These are phyloP conservation scores for Calonectria crousiana DNA, from an alignment of 2,329 filamentous ascomycete species.

Conservation along the genomic window DNA sequence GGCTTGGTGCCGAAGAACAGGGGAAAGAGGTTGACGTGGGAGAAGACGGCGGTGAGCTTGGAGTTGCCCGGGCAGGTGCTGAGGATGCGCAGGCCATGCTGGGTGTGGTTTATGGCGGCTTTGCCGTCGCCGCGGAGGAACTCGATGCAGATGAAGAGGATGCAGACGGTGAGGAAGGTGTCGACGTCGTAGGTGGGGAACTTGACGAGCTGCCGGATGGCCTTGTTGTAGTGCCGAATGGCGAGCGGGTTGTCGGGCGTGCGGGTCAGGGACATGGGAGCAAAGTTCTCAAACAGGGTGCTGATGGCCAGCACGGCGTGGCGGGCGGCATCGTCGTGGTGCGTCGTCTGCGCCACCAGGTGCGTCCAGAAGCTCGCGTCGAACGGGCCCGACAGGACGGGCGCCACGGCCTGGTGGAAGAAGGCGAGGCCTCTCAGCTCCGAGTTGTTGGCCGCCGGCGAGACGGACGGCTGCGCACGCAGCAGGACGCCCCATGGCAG, in stretches of 20 bases:
- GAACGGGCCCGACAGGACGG: slow-evolving; percentile 50
- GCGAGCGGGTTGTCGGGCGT: slow-evolving; percentile 46
- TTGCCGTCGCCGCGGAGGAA: slow-evolving; percentile 53
- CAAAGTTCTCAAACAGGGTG: slow-evolving; percentile 52
- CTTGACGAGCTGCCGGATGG: slow-evolving; percentile 50
- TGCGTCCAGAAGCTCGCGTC: slow-evolving; percentile 57
- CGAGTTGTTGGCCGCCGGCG: slow-evolving; percentile 37
- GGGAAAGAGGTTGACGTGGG: slow-evolving; percentile 54
- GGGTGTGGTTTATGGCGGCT: slow-evolving; percentile 52
- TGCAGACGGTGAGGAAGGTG: slow-evolving; percentile 53
- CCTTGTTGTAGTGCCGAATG: slow-evolving; percentile 56
- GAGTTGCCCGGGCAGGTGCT: slow-evolving; percentile 40
- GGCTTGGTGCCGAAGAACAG: slow-evolving; percentile 50
- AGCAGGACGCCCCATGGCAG: slow-evolving; percentile 53
- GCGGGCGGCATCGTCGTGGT: slow-evolving; percentile 52
- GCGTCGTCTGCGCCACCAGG: slow-evolving; percentile 52
- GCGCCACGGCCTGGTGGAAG: slow-evolving; percentile 53
- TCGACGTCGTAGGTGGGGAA: slow-evolving; percentile 42
- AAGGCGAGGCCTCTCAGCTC: slow-evolving; percentile 52
- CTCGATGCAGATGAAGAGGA: slow-evolving; percentile 59
- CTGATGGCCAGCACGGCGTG: slow-evolving; percentile 56
- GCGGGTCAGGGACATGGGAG: slow-evolving; percentile 5
- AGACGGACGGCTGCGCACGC: slow-evolving; percentile 33
- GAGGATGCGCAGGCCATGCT: slow-evolving; percentile 54
- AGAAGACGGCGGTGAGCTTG: slow-evolving; percentile 52